Conservation (phyloP, 352 stramenopile genomes). For the Detonula confervacea region DNA sequence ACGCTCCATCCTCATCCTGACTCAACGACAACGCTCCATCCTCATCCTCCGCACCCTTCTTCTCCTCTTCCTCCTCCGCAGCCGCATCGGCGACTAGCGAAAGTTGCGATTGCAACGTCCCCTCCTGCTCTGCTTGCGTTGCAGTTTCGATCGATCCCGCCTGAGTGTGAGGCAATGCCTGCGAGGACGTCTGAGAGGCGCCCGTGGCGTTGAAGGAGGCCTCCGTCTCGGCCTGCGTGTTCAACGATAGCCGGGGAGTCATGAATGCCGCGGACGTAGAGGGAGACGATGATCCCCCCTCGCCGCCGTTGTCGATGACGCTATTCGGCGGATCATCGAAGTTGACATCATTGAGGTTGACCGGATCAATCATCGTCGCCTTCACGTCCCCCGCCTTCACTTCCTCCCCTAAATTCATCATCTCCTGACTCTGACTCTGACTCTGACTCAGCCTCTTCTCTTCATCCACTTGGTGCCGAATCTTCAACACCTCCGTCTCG, state of each 20-base stretch:
- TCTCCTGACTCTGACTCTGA: neutral
- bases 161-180: neutral
- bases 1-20: neutral
- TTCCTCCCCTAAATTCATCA: neutral
- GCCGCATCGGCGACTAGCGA: neutral
- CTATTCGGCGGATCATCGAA: neutral
- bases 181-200: neutral
- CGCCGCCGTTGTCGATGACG: neutral
- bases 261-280: conserved; percentile 4
- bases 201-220: neutral
- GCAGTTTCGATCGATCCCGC: neutral
- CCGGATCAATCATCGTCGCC: neutral
- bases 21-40: neutral
- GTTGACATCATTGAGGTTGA: too few species aligned
- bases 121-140: neutral
- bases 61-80: neutral
- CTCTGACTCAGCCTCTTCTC: too few species aligned
- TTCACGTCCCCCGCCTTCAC: neutral
- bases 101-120: neutral
- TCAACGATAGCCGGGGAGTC: conserved; percentile 17
- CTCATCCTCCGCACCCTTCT: neutral
- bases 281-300: too few species aligned
- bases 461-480: too few species aligned
- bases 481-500: too few species aligned
- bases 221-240: conserved; percentile 1